Base-by-base conservation (phyloP, 2,329 filamentous ascomycete genomes). In the Microsporum canis region DNA sequence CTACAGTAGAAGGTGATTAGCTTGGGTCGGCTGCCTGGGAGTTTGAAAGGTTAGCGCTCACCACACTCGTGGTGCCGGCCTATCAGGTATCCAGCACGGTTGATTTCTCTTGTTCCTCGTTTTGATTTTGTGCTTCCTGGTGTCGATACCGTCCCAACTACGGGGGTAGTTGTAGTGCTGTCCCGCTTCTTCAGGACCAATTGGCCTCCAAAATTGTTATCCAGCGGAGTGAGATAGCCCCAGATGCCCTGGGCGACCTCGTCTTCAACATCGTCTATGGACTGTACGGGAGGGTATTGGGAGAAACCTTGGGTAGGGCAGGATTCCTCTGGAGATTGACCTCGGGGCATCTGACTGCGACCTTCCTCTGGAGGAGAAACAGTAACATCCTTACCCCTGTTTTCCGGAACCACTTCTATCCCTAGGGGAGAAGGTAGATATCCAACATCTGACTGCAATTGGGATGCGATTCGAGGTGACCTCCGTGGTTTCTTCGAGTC, bases 61-160 rank as follows among this genome's bases (percentile, higher is more conserved):
- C 88, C 90, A 73, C 94, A 97, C 75, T 99, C 94, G 1, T 88
- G 87, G 76, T 99, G 94, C 65, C 94, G 84, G 41, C 94, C 94
- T 64, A 99, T 88, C 60, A 99, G 77, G 71, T 95, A 99, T 34
- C 94, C 94, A 45, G 88, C 87, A 0, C 90, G 86, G 12, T 87
- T 80, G 23, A 84, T 77, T 81, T 83, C 65, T 63, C 63, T 57
- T 33, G 57, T 6, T 57, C 57, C 43, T 81, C 80, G 51, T 8
- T 55, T 55, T 8, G 51, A 55, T 5, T 14, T 23, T 29, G 14
- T 23, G 31, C 51, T 55, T 31, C 33, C 51, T 5, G 51, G 51
- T 2, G 51, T 55, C 14, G 51, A n/a, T 55, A 34, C n/a, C 12
- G 33, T 31, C 36, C 31, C 51, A 71, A 23, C 79, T 71, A 0